Conservation (phyloP, 2,329 filamentous ascomycete genomes). For the Trichoderma gracile region DNA sequence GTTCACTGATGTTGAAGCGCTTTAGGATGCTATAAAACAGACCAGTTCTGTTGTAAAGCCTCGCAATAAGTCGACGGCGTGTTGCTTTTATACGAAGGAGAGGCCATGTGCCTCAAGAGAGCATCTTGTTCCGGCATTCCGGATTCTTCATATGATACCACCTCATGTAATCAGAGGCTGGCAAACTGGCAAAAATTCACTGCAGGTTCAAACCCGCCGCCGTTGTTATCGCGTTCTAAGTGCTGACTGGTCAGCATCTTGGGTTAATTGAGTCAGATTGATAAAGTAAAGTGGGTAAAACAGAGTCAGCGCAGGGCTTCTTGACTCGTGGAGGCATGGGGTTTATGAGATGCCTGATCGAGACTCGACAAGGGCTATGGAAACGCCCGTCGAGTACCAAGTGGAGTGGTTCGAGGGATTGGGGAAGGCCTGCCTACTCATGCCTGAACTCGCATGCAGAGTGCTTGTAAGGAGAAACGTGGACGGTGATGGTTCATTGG, state of each 20-base stretch:
- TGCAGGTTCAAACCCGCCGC: background rate
- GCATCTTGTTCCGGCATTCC: too few relatives aligned
- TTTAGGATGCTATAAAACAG: too few relatives aligned
- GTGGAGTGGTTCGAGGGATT: background rate
- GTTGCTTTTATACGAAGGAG: too few relatives aligned
- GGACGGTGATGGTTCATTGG: too few relatives aligned
- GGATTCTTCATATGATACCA: too few relatives aligned
- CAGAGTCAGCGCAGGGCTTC: conserved; percentile 3
- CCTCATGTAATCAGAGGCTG: too few relatives aligned
- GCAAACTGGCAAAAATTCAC: too few relatives aligned
- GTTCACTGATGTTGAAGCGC: too few relatives aligned
- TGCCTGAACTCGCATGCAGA: too few relatives aligned
- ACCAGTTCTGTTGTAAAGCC: too few relatives aligned
- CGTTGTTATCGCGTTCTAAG: background rate
- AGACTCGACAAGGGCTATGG: background rate
- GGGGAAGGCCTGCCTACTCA: background rate
- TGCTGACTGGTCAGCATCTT: background rate
- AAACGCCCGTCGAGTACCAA: background rate
- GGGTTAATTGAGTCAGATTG: background rate
- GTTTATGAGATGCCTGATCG: background rate
- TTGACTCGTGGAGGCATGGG: background rate
- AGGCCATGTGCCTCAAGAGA: accelerated
- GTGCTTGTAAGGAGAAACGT: too few relatives aligned
- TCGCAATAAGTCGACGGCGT: too few relatives aligned
- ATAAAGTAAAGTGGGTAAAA: background rate